Evolutionary conservation across 139 green algal species (phyloP).

Genomic region (Tetradesmus obliquus): DNA sequence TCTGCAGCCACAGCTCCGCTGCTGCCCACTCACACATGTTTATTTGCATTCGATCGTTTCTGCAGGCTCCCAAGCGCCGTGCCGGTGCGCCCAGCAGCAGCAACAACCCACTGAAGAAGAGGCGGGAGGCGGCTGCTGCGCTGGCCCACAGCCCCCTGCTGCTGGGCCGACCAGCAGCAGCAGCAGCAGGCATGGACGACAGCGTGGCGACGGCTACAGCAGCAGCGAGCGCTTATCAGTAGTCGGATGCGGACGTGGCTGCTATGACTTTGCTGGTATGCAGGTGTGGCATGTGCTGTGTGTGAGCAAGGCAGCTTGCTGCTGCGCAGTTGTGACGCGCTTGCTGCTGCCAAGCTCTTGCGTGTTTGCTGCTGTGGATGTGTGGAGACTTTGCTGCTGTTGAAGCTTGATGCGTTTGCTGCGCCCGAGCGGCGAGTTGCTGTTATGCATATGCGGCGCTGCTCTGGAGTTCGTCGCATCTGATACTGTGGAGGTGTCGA

Average conservation of each 20-base stretch:
- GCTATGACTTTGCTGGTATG: neutral
- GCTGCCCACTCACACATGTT: no score
- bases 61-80: no score
- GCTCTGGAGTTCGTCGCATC: no score
- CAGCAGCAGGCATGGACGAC: neutral
- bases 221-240: neutral
- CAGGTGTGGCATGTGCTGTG: neutral
- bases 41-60: no score
- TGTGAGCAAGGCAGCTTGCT: no score
- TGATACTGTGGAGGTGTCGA: no score
- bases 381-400: neutral
- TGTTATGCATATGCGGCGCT: no score
- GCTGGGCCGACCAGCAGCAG: neutral
- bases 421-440: neutral
- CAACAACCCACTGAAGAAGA: neutral
- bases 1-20: no score
- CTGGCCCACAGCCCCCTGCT: neutral
- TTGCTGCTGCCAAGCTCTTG: neutral
- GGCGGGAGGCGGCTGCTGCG: neutral
- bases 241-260: neutral
- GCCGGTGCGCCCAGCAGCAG: no score
- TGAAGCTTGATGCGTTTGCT: neutral
- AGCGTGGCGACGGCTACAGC: neutral
- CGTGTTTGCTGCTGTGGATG: neutral
- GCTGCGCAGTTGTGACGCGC: neutral